These are phyloP conservation scores for Helianthus annuus DNA, from an alignment of 129 eudicot species.

Conservation along the genomic window HanXRQr2.0-SUNRISE NC_035440.2:27153895-27154394, in stretches of 20 bases:
- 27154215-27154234: slow-evolving; percentile 23
- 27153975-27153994: slow-evolving; percentile 28
- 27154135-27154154: slow-evolving; percentile 23
- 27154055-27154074: slow-evolving; percentile 34
- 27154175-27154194: slow-evolving; percentile 24
- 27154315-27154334: slow-evolving; percentile 37
- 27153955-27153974: slow-evolving; percentile 11
- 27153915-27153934: slow-evolving; percentile 35
- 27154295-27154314: slow-evolving; percentile 41
- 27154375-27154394: slow-evolving; percentile 19
- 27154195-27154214: slow-evolving; percentile 41
- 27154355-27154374: slow-evolving; percentile 21
- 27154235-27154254: slow-evolving; percentile 18
- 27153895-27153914: no score
- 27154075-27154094: slow-evolving; percentile 35
- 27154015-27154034: slow-evolving; percentile 28
- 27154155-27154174: slow-evolving; percentile 25
- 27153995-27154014: slow-evolving; percentile 47
- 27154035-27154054: slow-evolving; percentile 25
- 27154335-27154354: background rate
- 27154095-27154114: slow-evolving; percentile 34
- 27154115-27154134: slow-evolving; percentile 34
- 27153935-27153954: slow-evolving; percentile 36
- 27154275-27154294: slow-evolving; percentile 14
- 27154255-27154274: slow-evolving; percentile 36